Conservation (phyloP, 2,329 filamentous ascomycete species). For the Boeremia lycopersici region DNA sequence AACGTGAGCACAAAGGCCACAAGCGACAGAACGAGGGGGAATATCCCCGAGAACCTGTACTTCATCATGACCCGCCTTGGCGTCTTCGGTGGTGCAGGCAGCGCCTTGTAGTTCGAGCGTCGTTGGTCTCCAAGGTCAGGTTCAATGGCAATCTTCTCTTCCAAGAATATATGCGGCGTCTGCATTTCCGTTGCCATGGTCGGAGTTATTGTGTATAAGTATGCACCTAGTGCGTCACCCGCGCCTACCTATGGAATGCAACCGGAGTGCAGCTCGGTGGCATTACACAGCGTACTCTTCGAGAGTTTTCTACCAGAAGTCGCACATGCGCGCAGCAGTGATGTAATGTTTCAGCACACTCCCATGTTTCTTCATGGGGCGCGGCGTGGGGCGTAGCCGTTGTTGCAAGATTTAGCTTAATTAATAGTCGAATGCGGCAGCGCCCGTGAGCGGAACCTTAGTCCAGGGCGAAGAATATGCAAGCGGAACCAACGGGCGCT, state of each 20-base stretch:
- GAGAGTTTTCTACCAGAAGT: background rate
- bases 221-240: background rate
- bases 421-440: constrained; percentile 3
- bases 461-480: background rate
- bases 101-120: constrained; percentile 25
- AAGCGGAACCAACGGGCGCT: no score
- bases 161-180: constrained; percentile 5
- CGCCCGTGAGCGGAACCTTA: background rate
- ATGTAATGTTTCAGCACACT: constrained; percentile 4
- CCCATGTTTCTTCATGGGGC: background rate
- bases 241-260: background rate
- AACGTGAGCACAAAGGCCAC: constrained; percentile 24
- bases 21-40: constrained; percentile 19
- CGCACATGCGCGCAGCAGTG: background rate
- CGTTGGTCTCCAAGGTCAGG: constrained; percentile 31
- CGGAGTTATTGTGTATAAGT: background rate
- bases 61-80: constrained; percentile 27
- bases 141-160: constrained; percentile 22
- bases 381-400: background rate
- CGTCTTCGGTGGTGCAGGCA: constrained; percentile 26
- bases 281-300: background rate
- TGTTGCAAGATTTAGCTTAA: background rate
- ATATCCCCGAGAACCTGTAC: constrained; percentile 28
- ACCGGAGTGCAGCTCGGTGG: background rate
- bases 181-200: constrained; percentile 1